Base-by-base conservation (phyloP, 139 green algal species). In the Volvox reticuliferus region DNA sequence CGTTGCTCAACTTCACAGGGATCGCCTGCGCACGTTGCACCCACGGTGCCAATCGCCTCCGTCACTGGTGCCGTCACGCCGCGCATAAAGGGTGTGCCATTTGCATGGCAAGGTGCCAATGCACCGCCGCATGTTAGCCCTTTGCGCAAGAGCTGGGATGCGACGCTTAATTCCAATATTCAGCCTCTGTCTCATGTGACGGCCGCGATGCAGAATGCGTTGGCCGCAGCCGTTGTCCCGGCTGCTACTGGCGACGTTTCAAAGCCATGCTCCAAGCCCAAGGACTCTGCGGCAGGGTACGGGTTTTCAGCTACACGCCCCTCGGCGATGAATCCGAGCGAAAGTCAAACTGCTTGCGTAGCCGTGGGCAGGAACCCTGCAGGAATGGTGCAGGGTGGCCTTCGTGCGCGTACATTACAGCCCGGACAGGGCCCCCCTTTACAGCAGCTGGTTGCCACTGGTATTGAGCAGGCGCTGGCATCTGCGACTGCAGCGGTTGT, bases 371-470 rank as follows among this genome's bases (percentile, higher is more conserved):
- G 26, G 73, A n/a, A 79, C 20, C 18, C 73, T n/a, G 28, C 26
- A 33, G 67, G 24, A 75, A 75, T 28, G 67, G 67, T 12, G 67
- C 67, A 32, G 67, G 35, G 33, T 33, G 13, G 79, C 26, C 44
- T 17, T 24, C 37, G 79, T 36, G 0, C 44, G 24, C 79, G 79
- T 21, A 20, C 32, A 33, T 22, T 78, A 32, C 62, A 50, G 18
- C 62, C 61, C 13, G 81, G 62, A 5, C 19, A 35, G 33, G 82
- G 63, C 33, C 32, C 33, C 0, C 63, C 63, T 0, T 30, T 79
- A 67, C 82, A 88, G 65, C 82, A 88, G 82, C 82, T 79, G 32
- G 24, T 67, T 1, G 82, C 82, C 12, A 68, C 63, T 0, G 63
- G 82, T 22, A n/a, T 79, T 24, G 33, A 75, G 44, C 35, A 44